Percentiles rank a stretch among this genome's conserved stretches.
Evolutionary conservation across 2,329 filamentous ascomycete genomes (phyloP).

Genomic region (Nigrospora sphaerica): DNA sequence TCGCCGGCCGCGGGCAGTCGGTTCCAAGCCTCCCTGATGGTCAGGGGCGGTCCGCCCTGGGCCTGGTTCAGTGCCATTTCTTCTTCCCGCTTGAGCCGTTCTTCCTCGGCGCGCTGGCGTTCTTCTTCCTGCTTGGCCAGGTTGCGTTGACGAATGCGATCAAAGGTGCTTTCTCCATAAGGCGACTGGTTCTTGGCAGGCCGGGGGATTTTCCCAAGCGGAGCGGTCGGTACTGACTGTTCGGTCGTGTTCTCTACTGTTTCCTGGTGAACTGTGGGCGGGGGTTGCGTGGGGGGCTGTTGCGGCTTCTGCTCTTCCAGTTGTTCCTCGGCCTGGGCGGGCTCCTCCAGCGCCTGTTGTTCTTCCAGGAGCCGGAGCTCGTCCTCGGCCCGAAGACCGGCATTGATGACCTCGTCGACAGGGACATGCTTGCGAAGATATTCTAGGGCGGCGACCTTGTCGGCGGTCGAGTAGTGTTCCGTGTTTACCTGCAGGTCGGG

Average conservation of each 20-base stretch:
- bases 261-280: slow-evolving; percentile 4
- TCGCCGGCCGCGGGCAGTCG: slow-evolving; percentile 34
- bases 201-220: slow-evolving; percentile 16
- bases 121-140: slow-evolving; percentile 40
- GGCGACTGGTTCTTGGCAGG: slow-evolving; percentile 34
- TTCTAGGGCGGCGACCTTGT: slow-evolving; percentile 39
- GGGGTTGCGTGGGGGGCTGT: not conserved
- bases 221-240: not conserved
- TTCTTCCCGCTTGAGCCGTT: slow-evolving; percentile 32
- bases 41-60: too few species aligned
- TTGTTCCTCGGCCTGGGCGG: slow-evolving; percentile 13
- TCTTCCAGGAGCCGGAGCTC: slow-evolving; percentile 48
- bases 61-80: slow-evolving; percentile 22
- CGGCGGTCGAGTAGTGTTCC: slow-evolving; percentile 29
- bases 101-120: slow-evolving; percentile 34
- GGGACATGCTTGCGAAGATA: slow-evolving; percentile 48
- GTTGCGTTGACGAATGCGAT: slow-evolving; percentile 48
- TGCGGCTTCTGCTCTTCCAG: slow-evolving; percentile 5
- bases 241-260: slow-evolving; percentile 3
- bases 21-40: slow-evolving; percentile 5
- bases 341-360: slow-evolving; percentile 11
- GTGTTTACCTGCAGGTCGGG: slow-evolving; percentile 44
- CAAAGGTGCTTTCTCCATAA: slow-evolving; percentile 51
- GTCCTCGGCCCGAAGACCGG: slow-evolving; percentile 54
- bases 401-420: slow-evolving; percentile 55